Conservation (phyloP, 208 protist genomes). For the Trypanosomatidae sp. region DNA sequence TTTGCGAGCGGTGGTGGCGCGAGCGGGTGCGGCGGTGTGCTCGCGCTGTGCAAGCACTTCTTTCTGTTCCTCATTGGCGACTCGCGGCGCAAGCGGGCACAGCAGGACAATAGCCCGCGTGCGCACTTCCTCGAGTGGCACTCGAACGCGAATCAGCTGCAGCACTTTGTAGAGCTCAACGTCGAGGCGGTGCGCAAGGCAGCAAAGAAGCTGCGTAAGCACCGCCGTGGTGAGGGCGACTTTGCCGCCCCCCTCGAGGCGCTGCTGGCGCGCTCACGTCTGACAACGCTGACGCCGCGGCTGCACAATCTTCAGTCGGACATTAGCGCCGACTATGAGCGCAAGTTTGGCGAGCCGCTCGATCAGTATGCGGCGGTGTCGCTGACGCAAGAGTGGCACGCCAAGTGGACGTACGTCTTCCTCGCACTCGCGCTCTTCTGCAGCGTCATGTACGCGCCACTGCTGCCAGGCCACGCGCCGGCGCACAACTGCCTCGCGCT, state of each 20-base stretch:
- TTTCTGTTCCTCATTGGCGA: constrained; percentile 77
- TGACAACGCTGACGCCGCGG: constrained; percentile 57
- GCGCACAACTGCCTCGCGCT: constrained; percentile 87
- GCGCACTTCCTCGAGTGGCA: constrained; percentile 80
- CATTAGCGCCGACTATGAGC: constrained; percentile 64
- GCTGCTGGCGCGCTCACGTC: constrained; percentile 46
- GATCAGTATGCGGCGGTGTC: constrained; percentile 66
- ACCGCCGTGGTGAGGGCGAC: constrained; percentile 56
- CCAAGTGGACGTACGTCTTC: constrained; percentile 67
- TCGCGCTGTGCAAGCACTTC: constrained; percentile 30
- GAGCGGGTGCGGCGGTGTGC: constrained; percentile 7
- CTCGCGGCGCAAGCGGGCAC: constrained; percentile 34
- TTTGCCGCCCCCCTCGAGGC: constrained; percentile 63
- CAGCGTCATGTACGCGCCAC: constrained; percentile 37
- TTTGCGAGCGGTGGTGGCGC: constrained; percentile 10
- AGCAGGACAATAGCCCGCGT: constrained; percentile 47
- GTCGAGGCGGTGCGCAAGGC: constrained; percentile 77
- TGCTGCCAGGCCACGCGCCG: constrained; percentile 38
- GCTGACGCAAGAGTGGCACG: constrained; percentile 58
- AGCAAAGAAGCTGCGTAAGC: constrained; percentile 81
- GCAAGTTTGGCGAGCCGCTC: constrained; percentile 73
- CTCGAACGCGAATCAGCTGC: constrained; percentile 75
- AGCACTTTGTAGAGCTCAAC: constrained; percentile 87
- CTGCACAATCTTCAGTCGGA: constrained; percentile 52
- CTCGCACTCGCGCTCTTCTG: constrained; percentile 55